phyloP scores from a whole-genome alignment of 2,329 filamentous ascomycete species.

The Diaporthe capsici region DNA sequence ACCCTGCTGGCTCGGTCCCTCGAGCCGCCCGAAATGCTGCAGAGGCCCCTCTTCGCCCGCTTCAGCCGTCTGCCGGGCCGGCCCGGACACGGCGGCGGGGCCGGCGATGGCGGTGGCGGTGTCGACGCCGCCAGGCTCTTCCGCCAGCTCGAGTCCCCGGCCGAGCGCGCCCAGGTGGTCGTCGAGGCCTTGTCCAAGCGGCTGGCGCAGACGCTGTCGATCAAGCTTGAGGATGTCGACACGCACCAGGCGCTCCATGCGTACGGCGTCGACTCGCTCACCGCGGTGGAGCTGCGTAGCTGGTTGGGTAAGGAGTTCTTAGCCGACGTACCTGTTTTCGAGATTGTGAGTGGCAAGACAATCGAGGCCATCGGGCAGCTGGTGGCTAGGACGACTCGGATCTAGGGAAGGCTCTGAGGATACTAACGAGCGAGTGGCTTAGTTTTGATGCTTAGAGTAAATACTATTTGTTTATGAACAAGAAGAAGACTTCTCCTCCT shows the following conservation, averaged over 20 bases:
- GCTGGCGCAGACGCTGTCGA: constrained; percentile 51
- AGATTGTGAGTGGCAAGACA: constrained; percentile 50
- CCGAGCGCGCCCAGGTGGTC: constrained; percentile 41
- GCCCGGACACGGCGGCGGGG: neutral
- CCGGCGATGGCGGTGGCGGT: neutral
- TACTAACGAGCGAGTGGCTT: too few species aligned
- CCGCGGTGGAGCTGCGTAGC: constrained; percentile 59
- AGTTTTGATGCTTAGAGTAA: too few species aligned
- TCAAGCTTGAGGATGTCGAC: constrained; percentile 50
- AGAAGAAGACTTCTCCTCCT: too few species aligned
- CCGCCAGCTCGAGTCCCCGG: constrained; percentile 3
- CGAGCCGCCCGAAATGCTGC: constrained; percentile 33
- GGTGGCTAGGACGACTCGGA: neutral
- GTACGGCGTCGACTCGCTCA: constrained; percentile 57
- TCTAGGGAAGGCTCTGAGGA: neutral
- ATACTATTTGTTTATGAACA: too few species aligned
- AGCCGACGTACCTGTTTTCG: constrained; percentile 53
- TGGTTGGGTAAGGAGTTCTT: constrained; percentile 55
- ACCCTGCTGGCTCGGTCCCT: constrained; percentile 38
- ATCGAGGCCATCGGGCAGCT: constrained; percentile 1
- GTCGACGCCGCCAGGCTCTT: constrained; percentile 39
- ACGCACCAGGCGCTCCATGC: constrained; percentile 47
- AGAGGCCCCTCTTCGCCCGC: constrained; percentile 37
- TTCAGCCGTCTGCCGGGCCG: constrained; percentile 21
- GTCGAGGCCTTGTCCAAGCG: constrained; percentile 46